Evolutionary conservation across 768 basidiomycete species (phyloP).

Genomic region (Lactarius deliciosus): DNA sequence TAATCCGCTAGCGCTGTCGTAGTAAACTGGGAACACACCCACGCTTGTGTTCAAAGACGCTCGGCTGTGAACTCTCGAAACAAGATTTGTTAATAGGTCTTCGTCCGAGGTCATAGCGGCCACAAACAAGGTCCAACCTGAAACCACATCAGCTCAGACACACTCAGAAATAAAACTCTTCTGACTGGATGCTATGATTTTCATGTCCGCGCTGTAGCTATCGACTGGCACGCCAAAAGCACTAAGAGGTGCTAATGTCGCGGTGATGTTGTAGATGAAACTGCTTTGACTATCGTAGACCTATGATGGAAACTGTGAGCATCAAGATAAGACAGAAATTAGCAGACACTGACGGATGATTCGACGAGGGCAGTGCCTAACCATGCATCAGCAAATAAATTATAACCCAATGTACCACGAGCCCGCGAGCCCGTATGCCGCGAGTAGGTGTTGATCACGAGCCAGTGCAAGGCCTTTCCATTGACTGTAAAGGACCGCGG

Average conservation of each 20-base stretch:
- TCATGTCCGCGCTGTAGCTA: neutral
- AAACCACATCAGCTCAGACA: neutral
- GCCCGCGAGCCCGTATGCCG: slow-evolving; percentile 8
- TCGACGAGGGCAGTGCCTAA: slow-evolving; percentile 53
- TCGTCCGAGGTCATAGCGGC: slow-evolving; percentile 13
- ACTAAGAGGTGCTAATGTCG: neutral
- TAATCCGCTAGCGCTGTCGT: slow-evolving; percentile 4
- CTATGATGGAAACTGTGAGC: slow-evolving; percentile 7
- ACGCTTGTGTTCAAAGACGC: slow-evolving; percentile 10
- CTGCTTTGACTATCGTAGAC: slow-evolving; percentile 10
- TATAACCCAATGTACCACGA: slow-evolving; percentile 64
- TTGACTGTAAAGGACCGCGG: slow-evolving; percentile 8
- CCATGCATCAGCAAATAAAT: slow-evolving; percentile 60
- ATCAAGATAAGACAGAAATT: neutral
- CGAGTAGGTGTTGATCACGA: slow-evolving; percentile 13
- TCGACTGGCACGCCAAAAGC: slow-evolving; percentile 23
- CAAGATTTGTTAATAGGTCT: slow-evolving; percentile 10
- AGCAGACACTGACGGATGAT: slow-evolving; percentile 16
- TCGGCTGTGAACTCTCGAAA: slow-evolving; percentile 14
- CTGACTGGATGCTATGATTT: neutral
- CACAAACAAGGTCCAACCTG: slow-evolving; percentile 22
- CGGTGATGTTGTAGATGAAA: slow-evolving; percentile 2
- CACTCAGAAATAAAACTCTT: neutral
- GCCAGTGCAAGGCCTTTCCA: slow-evolving; percentile 21
- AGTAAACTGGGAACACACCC: slow-evolving; percentile 17